phyloP scores from a whole-genome alignment of 2,329 filamentous ascomycete species.

The Fusarium odoratissimum region DNA sequence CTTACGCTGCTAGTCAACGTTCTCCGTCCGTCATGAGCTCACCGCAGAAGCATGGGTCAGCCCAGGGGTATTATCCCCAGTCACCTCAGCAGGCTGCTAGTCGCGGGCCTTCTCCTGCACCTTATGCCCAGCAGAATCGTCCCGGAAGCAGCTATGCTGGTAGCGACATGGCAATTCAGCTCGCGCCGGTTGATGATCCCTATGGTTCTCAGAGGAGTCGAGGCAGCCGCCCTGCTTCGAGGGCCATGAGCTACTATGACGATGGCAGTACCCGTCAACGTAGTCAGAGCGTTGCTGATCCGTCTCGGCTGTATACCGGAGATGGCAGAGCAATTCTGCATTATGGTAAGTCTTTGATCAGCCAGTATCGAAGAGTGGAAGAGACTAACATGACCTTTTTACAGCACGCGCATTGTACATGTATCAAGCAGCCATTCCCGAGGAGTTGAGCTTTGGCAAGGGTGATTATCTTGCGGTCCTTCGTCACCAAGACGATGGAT shows the following conservation, averaged over 20 bases:
- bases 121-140: slow-evolving; percentile 60
- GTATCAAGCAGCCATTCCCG: slow-evolving; percentile 93
- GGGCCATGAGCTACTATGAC: slow-evolving; percentile 68
- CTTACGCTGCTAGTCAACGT: slow-evolving; percentile 61
- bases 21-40: slow-evolving; percentile 54
- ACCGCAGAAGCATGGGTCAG: slow-evolving; percentile 59
- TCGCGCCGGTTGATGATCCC: slow-evolving; percentile 68
- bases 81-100: slow-evolving; percentile 62
- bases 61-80: slow-evolving; percentile 63
- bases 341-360: slow-evolving; percentile 77
- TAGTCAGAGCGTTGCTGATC: slow-evolving; percentile 89
- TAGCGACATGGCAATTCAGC: slow-evolving; percentile 75
- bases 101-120: slow-evolving; percentile 60
- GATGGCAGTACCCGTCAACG: slow-evolving; percentile 63
- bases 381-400: slow-evolving; percentile 36
- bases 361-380: not conserved
- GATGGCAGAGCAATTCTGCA: slow-evolving; percentile 91
- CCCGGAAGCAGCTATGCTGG: slow-evolving; percentile 63
- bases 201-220: slow-evolving; percentile 69
- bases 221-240: slow-evolving; percentile 62
- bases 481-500: slow-evolving; percentile 94
- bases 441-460: slow-evolving; percentile 92
- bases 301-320: slow-evolving; percentile 81
- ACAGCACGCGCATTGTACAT: slow-evolving; percentile 92
- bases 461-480: slow-evolving; percentile 91